Evolutionary conservation across 345 rosid genomes (phyloP).

Genomic region (Gossypium australe): DNA sequence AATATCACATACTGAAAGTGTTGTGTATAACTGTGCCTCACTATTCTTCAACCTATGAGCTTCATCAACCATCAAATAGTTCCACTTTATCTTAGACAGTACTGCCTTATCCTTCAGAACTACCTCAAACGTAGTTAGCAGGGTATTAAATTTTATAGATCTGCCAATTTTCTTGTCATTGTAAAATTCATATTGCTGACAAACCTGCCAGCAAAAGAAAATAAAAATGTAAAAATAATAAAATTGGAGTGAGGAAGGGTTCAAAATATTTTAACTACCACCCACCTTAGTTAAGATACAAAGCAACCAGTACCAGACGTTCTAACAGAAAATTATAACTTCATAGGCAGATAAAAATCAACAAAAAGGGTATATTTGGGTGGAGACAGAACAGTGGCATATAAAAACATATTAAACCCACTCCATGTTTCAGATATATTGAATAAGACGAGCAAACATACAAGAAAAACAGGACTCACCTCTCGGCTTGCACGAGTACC

Average conservation of each 20-base stretch:
- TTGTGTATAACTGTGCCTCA: conserved; percentile 93
- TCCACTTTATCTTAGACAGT: conserved; percentile 95
- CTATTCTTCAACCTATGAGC: conserved; percentile 98
- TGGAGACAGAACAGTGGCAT: not conserved
- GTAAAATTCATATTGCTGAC: conserved; percentile 91
- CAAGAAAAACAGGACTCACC: conserved; percentile 41
- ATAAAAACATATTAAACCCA: not conserved
- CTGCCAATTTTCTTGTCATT: conserved; percentile 79
- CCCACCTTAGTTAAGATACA: not conserved
- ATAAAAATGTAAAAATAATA: not conserved
- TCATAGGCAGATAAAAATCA: not conserved
- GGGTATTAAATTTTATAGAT: conserved; percentile 78
- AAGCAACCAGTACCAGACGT: not conserved
- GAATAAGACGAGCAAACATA: not conserved
- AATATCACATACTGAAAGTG: conserved; percentile 60
- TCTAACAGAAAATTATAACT: not conserved
- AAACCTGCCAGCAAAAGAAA: conserved; percentile 51
- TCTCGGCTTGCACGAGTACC: conserved; percentile 99
- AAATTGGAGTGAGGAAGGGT: not conserved
- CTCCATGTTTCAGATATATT: not conserved
- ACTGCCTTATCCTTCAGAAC: conserved; percentile 91
- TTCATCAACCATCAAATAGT: conserved; percentile 98
- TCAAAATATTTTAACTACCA: not conserved
- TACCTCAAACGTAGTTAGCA: conserved; percentile 96
- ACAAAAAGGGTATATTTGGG: not conserved